These are phyloP conservation scores for Xylariomycetidae sp. DNA, from an alignment of 2,329 filamentous ascomycete genomes.

Conservation along the genomic window DNA sequence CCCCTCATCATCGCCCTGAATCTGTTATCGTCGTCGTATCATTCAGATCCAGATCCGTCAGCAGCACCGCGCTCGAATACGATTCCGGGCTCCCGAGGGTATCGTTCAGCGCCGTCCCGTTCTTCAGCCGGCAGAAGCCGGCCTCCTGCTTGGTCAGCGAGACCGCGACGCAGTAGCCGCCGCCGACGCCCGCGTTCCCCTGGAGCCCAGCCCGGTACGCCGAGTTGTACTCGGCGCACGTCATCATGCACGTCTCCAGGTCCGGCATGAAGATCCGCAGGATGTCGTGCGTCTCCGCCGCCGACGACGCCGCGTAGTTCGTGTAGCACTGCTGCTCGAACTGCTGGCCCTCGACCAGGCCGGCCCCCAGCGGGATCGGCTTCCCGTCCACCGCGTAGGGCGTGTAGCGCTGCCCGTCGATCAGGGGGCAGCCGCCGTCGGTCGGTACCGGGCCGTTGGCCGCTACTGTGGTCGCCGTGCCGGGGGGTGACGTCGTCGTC, in stretches of 20 bases:
- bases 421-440: constrained; percentile 18
- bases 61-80: constrained; percentile 19
- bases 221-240: constrained; percentile 22
- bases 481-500: constrained; percentile 3
- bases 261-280: constrained; percentile 19
- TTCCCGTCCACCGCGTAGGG: constrained; percentile 20
- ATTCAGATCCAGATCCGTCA: too few relatives aligned
- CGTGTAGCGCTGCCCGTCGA: constrained; percentile 15
- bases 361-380: constrained; percentile 13
- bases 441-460: constrained; percentile 12
- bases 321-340: constrained; percentile 22
- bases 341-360: constrained; percentile 11
- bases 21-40: too few relatives aligned
- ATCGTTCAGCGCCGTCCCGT: constrained; percentile 18
- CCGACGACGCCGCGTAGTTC: constrained; percentile 12
- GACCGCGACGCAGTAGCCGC: constrained; percentile 20
- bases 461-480: constrained; percentile 6
- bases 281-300: constrained; percentile 16
- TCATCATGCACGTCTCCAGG: constrained; percentile 22
- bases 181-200: constrained; percentile 14
- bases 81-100: constrained; percentile 15
- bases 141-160: constrained; percentile 17
- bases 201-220: constrained; percentile 16
- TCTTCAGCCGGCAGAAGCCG: constrained; percentile 23
- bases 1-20: too few relatives aligned